Percentiles rank a stretch among this genome's conserved stretches.
phyloP scores from a whole-genome alignment of 768 basidiomycete genomes.

The Suillus ampliporus region DNA sequence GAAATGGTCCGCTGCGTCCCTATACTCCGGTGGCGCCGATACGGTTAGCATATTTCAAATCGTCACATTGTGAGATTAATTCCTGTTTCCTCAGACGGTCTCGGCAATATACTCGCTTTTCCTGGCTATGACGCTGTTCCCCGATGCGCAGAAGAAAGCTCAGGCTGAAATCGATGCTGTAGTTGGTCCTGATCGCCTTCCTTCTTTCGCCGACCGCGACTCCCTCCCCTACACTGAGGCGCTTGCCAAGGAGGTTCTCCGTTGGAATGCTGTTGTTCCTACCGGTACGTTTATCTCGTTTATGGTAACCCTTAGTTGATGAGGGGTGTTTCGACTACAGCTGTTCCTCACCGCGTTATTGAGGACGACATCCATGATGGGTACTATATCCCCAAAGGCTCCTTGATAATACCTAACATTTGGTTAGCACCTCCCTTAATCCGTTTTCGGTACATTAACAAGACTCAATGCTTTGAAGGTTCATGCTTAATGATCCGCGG shows the following conservation, averaged over 20 bases:
- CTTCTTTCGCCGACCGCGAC: constrained; percentile 61
- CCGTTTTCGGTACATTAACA: constrained; percentile 4
- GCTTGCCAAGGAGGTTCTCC: constrained; percentile 60
- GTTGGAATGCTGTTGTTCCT: constrained; percentile 49
- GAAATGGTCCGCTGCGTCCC: constrained; percentile 60
- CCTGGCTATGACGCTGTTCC: constrained; percentile 13
- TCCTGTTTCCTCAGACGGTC: constrained; percentile 3
- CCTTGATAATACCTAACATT: constrained; percentile 31
- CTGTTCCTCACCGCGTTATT: constrained; percentile 55
- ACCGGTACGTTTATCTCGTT: constrained; percentile 44
- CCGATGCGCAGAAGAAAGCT: constrained; percentile 61
- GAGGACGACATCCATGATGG: constrained; percentile 68
- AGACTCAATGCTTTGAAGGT: constrained; percentile 16
- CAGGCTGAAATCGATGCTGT: constrained; percentile 67
- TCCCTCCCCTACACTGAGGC: constrained; percentile 68
- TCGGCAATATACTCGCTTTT: constrained; percentile 19
- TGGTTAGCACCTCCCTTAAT: constrained; percentile 20
- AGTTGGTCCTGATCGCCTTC: constrained; percentile 63
- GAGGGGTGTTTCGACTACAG: constrained; percentile 18
- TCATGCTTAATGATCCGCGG: constrained; percentile 38
- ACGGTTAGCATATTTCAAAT: constrained; percentile 1
- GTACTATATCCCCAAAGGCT: constrained; percentile 60
- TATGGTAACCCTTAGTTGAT: constrained; percentile 41
- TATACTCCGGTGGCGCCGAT: constrained; percentile 31
- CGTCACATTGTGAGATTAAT: not conserved